phyloP scores from a whole-genome alignment of 495 filamentous ascomycete species.

The Mycothermus thermophilus region DNA sequence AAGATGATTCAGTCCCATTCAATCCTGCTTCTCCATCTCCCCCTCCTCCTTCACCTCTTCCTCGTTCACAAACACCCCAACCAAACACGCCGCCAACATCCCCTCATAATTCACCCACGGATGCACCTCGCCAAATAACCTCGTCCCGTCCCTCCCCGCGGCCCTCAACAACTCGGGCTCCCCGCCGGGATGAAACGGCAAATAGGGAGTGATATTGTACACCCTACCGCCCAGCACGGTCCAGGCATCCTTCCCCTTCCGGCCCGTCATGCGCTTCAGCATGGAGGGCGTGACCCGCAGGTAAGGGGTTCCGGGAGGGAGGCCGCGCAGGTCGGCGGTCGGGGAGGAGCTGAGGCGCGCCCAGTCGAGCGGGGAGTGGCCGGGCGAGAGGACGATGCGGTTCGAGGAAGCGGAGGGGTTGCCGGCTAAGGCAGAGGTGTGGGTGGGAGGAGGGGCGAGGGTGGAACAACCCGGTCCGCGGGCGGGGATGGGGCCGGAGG shows the following conservation, averaged over 20 bases:
- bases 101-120: slow-evolving; percentile 98
- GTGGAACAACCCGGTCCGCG: slow-evolving; percentile 22
- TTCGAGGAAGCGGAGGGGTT: slow-evolving; percentile 35
- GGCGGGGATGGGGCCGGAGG: slow-evolving; percentile 14
- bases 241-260: slow-evolving; percentile 78
- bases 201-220: slow-evolving; percentile 85
- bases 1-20: too few species aligned
- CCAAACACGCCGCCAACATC: slow-evolving; percentile 72
- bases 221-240: slow-evolving; percentile 72
- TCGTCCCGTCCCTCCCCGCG: slow-evolving; percentile 63
- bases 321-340: slow-evolving; percentile 50
- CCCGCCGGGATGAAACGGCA: slow-evolving; percentile 84
- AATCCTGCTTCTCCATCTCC: slow-evolving; percentile 59
- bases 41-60: slow-evolving; percentile 31
- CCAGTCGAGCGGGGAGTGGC: slow-evolving; percentile 93
- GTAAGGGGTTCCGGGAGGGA: slow-evolving; percentile 29
- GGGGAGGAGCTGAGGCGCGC: slow-evolving; percentile 58
- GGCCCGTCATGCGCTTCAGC: slow-evolving; percentile 59
- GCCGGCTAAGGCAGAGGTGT: slow-evolving; percentile 12
- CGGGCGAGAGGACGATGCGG: slow-evolving; percentile 64
- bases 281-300: slow-evolving; percentile 61
- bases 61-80: slow-evolving; percentile 78
- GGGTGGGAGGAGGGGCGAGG: slow-evolving; percentile 35
- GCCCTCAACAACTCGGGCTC: slow-evolving; percentile 69
- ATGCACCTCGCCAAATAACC: slow-evolving; percentile 82